These are phyloP conservation scores for Trichoderma sp. DNA, from an alignment of 2,329 filamentous ascomycete species.

Conservation along the genomic window DNA sequence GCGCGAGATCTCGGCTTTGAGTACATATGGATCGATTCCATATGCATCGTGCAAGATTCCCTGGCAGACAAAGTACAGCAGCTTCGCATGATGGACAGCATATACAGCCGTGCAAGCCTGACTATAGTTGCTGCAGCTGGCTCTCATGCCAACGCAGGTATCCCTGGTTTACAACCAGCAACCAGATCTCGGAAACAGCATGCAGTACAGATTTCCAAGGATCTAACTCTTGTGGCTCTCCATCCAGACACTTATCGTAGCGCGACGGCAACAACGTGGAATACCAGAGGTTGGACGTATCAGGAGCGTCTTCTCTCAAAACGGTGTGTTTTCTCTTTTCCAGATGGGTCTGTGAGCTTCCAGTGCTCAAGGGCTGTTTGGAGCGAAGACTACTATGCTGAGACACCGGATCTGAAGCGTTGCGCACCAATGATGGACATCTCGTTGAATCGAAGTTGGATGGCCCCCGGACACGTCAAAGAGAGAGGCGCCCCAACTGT, in stretches of 20 bases:
- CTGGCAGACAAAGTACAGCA: constrained; percentile 1
- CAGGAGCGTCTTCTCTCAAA: constrained; percentile 13
- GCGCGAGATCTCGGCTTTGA: constrained; percentile 9
- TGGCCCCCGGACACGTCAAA: not conserved
- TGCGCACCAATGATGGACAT: constrained; percentile 14
- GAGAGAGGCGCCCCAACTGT: constrained; percentile 9
- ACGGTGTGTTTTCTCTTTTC: constrained; percentile 10
- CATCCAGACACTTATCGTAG: not conserved
- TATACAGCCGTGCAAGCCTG: constrained; percentile 16
- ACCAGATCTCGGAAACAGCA: constrained; percentile 2
- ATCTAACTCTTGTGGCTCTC: not conserved
- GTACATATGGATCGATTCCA: constrained; percentile 21
- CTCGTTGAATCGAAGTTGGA: constrained; percentile 14
- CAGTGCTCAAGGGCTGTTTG: constrained; percentile 16
- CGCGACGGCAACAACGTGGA: not conserved
- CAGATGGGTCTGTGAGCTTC: constrained; percentile 6
- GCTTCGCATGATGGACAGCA: constrained; percentile 17
- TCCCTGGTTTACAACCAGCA: not conserved
- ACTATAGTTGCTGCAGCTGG: constrained; percentile 18
- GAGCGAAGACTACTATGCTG: constrained; percentile 5
- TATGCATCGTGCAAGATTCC: constrained; percentile 21
- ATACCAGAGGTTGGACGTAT: constrained; percentile 12
- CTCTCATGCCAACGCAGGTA: constrained; percentile 5
- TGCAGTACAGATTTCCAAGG: not conserved
- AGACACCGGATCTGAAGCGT: not conserved